These are phyloP conservation scores for Eutypa lata DNA, from an alignment of 2,329 filamentous ascomycete genomes.

Conservation along the genomic window DNA sequence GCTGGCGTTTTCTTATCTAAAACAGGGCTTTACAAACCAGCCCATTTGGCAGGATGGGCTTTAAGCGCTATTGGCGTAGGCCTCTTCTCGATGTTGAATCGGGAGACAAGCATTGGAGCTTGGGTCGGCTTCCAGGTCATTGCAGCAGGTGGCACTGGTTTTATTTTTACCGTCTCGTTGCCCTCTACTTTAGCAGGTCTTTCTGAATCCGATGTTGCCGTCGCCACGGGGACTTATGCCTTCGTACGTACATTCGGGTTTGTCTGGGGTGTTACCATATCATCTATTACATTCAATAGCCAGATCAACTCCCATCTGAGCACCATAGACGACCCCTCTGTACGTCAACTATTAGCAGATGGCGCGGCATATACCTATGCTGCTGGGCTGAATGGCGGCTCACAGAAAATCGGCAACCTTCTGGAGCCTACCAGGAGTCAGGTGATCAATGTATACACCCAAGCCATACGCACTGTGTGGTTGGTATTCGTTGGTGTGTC, in stretches of 20 bases:
- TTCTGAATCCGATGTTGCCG: slow-evolving; percentile 21
- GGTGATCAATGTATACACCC: slow-evolving; percentile 3
- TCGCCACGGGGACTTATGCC: slow-evolving; percentile 28
- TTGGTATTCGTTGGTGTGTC: slow-evolving; percentile 1
- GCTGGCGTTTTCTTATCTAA: slow-evolving; percentile 19
- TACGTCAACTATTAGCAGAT: slow-evolving; percentile 1
- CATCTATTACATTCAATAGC: slow-evolving; percentile 28
- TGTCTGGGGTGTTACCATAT: slow-evolving; percentile 35
- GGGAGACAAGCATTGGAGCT: slow-evolving; percentile 22
- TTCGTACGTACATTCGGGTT: slow-evolving; percentile 37
- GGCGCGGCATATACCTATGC: slow-evolving; percentile 6
- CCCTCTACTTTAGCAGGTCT: slow-evolving; percentile 32
- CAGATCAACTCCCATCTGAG: slow-evolving; percentile 5
- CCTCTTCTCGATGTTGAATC: slow-evolving; percentile 30
- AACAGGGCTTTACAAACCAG: slow-evolving; percentile 4
- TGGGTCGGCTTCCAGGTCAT: slow-evolving; percentile 36
- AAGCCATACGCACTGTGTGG: not conserved
- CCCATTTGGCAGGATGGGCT: slow-evolving; percentile 17
- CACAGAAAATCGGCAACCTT: not conserved
- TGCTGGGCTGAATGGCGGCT: not conserved
- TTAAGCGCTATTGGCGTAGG: slow-evolving; percentile 32
- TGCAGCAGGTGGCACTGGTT: slow-evolving; percentile 32
- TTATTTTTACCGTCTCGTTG: slow-evolving; percentile 33
- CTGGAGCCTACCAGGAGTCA: not conserved
- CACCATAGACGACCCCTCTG: not conserved